phyloP scores from a whole-genome alignment of 805 yeast species.

The Yarrowia bubula region DNA sequence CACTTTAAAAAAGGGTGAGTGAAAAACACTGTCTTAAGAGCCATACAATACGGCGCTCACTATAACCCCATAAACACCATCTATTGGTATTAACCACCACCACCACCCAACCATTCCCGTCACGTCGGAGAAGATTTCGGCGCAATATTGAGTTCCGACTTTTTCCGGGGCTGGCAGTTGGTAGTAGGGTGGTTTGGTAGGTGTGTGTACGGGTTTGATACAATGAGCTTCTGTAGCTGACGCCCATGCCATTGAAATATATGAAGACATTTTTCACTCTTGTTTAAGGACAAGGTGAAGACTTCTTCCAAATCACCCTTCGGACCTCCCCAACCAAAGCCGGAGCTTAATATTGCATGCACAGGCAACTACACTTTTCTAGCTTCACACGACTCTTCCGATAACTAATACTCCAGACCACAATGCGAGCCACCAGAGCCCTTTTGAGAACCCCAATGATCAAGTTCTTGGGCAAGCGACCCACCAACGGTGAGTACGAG shows the following conservation, averaged over 20 bases:
- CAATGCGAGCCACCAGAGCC: constrained; percentile 38
- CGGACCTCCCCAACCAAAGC: constrained; percentile 13
- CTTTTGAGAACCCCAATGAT: constrained; percentile 57
- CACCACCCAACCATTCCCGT: background rate
- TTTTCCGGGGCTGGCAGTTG: background rate
- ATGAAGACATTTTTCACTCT: no score
- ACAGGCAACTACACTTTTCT: constrained; percentile 16
- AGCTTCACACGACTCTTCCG: constrained; percentile 23
- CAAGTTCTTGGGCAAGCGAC: constrained; percentile 84
- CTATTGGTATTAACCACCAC: no score
- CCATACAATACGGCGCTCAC: no score
- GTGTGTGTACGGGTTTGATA: no score
- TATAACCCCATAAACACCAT: no score
- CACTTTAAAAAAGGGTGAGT: no score
- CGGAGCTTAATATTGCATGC: constrained; percentile 10
- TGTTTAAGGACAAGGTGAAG: no score
- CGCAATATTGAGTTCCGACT: constrained; percentile 26
- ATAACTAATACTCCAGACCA: constrained; percentile 6
- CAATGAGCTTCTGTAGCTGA: no score
- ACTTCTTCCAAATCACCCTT: background rate
- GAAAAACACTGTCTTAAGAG: no score
- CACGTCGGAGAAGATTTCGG: constrained; percentile 9
- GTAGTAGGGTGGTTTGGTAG: no score
- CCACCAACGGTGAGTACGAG: constrained; percentile 46
- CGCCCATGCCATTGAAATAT: no score